Evolutionary conservation across 331 rosid species (phyloP), one percentile per base, ranked within the genome.

Genomic region (Cydonia oblonga): DNA sequence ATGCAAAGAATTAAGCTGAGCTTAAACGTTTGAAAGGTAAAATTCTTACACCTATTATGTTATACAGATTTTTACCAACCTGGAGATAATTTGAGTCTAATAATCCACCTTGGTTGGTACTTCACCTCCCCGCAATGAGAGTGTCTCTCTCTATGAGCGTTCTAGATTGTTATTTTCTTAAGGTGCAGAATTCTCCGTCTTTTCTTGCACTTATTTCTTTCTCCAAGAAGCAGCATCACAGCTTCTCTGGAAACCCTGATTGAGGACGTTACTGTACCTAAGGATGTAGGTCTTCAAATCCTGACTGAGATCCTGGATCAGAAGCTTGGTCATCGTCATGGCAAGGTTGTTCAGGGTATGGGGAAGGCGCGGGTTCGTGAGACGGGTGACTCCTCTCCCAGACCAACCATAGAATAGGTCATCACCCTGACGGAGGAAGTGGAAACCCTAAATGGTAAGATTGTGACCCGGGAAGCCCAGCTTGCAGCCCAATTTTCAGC

Each of bases 1-100:
- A 88, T 83, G 83, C 85, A 25, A 88, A 87, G 83, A 81, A 84
- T 73, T 88, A 90, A 76, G 93, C 90, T 11, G 78, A 82, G 76
- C 81, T 85, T 29, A 80, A 74, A 81, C 78, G 78, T 61, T 76
- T 92, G 49, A 86, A 80, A 83, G 96, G 98, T 92, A 83, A 38
- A 64, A 60, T 74, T 32, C 42, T 59, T 57, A 38, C 59, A 32
- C 67, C 40, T 18, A 25, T 40, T 70, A 2, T 15, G 19, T 35
- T 6, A 4, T 14, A n/a, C 33, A 12, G 15, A 40, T 57, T 16
- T 56, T 32, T 22, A 20, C 15, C 38, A 35, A 49, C 28, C 26
- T 70, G 32, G 5, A 29, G 24, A 22, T 54, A 23, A 30, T 23
- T 57, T 8, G 18, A 24, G 5, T 60, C 12, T 60, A 57, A 57